A percentile compares a stretch with the other conserved stretches of the same genome.
Evolutionary conservation across 2,329 filamentous ascomycete genomes (phyloP).

Genomic region (Geosmithia flava): DNA sequence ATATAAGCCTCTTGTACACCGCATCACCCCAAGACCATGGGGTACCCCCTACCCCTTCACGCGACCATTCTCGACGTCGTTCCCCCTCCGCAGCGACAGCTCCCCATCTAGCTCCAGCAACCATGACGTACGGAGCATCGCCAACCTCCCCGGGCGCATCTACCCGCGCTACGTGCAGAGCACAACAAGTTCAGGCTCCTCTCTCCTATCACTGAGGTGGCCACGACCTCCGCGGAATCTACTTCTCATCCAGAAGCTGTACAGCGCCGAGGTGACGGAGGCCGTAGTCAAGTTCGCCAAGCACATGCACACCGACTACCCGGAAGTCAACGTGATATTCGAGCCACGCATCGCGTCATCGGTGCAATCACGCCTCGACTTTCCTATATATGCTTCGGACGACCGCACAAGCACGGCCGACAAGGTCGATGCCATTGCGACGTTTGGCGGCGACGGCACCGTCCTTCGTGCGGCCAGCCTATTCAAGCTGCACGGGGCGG

Average conservation of each 20-base stretch:
- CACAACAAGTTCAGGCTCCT: conserved; percentile 31
- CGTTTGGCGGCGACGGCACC: conserved; percentile 68
- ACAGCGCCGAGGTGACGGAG: conserved; percentile 36
- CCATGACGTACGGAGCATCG: conserved; percentile 15
- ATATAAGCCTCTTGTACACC: neutral
- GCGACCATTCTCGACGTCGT: too few species aligned
- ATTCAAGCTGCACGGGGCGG: conserved; percentile 63
- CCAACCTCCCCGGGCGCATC: conserved; percentile 18
- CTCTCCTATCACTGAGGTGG: conserved; percentile 42
- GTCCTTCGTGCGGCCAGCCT: conserved; percentile 31
- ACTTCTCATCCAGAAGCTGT: conserved; percentile 46
- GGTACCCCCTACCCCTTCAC: too few species aligned
- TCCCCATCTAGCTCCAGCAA: neutral
- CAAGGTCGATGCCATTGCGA: conserved; percentile 81
- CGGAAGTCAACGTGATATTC: conserved; percentile 68
- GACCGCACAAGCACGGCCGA: conserved; percentile 46
- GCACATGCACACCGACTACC: conserved; percentile 71
- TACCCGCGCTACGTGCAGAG: conserved; percentile 21
- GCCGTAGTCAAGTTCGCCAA: conserved; percentile 46
- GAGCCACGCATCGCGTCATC: conserved; percentile 63
- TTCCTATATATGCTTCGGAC: conserved; percentile 56
- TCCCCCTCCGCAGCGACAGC: too few species aligned
- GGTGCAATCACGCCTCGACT: conserved; percentile 57
- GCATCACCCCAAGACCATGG: too few species aligned
- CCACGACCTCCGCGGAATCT: conserved; percentile 41